A percentile compares a stretch with the other conserved stretches of the same genome.
Conservation (phyloP, 495 filamentous ascomycete species). For the Choiromyces venosus region DNA sequence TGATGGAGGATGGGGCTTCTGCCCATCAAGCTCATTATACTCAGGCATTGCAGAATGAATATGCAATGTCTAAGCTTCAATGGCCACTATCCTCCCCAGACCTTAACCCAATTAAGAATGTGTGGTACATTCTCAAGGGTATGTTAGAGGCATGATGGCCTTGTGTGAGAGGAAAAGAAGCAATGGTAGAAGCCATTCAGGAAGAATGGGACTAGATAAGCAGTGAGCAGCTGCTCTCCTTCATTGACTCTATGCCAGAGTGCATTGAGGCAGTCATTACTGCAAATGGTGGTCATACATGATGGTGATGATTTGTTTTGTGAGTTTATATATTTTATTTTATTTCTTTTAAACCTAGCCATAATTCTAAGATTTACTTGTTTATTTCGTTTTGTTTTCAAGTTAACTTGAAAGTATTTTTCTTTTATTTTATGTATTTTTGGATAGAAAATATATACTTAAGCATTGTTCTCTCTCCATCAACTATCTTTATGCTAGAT, state of each 20-base stretch:
- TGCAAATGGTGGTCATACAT: constrained; percentile 9
- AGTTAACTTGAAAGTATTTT: too few relatives aligned
- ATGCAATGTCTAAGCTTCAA: constrained; percentile 5
- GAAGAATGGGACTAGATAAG: constrained; percentile 12
- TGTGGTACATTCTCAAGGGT: constrained; percentile 6
- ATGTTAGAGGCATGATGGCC: neutral
- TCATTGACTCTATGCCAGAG: constrained; percentile 15
- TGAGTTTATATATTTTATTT: too few relatives aligned
- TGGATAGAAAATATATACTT: too few relatives aligned
- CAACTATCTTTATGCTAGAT: too few relatives aligned
- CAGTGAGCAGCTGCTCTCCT: neutral
- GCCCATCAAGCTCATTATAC: constrained; percentile 7
- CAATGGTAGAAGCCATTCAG: constrained; percentile 5
- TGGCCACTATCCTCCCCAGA: neutral
- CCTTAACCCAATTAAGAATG: constrained; percentile 5
- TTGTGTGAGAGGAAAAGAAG: neutral
- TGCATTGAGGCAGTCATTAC: constrained; percentile 14
- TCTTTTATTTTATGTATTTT: too few relatives aligned
- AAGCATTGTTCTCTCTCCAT: too few relatives aligned
- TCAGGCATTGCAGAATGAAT: neutral
- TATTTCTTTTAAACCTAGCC: too few relatives aligned
- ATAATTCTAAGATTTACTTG: too few relatives aligned
- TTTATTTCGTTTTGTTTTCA: too few relatives aligned
- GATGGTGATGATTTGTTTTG: too few relatives aligned
- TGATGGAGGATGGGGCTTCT: constrained; percentile 17